Base-by-base conservation (phyloP, 495 filamentous ascomycete species). In the Daldinia caldariorum region DNA sequence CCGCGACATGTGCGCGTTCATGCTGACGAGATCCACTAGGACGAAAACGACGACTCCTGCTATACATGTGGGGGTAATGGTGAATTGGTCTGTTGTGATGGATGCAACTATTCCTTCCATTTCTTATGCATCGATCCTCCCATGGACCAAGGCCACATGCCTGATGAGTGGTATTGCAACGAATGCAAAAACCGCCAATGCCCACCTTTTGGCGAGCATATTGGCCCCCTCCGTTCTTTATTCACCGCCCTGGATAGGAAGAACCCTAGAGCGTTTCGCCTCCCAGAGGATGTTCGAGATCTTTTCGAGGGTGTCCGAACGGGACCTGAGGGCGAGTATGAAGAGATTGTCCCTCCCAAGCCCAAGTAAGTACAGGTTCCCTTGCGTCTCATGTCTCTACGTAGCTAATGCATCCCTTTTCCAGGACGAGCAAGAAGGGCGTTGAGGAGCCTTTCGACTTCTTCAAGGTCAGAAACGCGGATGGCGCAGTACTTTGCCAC, bases 1-100 rank as follows among this genome's bases (percentile, higher is more conserved):
- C 37, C 57, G 41, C 39, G 50, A 59, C 39, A 39, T 31, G 58
- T 51, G 9, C 22, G 6, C 62, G 47, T 58, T 67, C 58, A 34
- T 71, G 60, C 74, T 76, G 66, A 76, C 68, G 41, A 60, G 37
- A 63, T 51, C 43, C 61, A 32, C 64, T 82, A 89, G 81, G 87
- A 91, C 71, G 91, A 96, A 54, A 97, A 97, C 75, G 91, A 93
- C 69, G 95, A 99, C 71, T 88, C 89, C 72, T 99, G 95, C 80
- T 85, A 87, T 54, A 85, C 92, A 9, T 99, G 95, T 79, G 87
- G 89, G 70, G 88, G 89, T 43, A 89, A 87, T 58, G 95, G 95
- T n/a, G 84, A 90, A 58, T 82, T 99, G 29, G 81, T 98, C 63
- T 97, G 94, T 80, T 99, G 95, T 78, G 95, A 98, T 78, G 90